Evolutionary conservation across 148 eudicot genomes (phyloP).

Genomic region (Salicornia ramosissima): DNA sequence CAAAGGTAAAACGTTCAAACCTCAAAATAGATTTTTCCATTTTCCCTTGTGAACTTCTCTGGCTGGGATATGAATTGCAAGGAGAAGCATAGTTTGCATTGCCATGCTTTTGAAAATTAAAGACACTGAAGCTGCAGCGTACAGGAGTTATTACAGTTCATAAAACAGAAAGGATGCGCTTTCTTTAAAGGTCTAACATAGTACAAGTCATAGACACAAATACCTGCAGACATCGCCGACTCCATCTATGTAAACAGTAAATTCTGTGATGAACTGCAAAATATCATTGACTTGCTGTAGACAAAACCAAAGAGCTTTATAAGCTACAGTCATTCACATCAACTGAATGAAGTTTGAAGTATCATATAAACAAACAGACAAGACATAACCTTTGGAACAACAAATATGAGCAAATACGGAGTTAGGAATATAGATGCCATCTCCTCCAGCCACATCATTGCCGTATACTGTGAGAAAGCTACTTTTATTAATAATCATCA

Average conservation of each 20-base stretch:
- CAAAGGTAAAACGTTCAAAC: conserved; percentile 25
- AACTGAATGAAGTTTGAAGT: conserved; percentile 7
- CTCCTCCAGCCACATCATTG: conserved; percentile 95
- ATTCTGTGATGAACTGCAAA: conserved; percentile 75
- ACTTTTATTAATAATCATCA: background rate
- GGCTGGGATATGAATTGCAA: conserved; percentile 38
- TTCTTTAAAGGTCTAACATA: background rate
- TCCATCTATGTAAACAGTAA: conserved; percentile 80
- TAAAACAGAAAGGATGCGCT: background rate
- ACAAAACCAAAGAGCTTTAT: conserved; percentile 9
- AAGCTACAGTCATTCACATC: conserved; percentile 2
- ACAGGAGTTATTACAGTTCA: conserved; percentile 6
- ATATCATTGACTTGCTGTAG: conserved; percentile 77
- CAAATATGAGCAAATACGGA: conserved; percentile 79
- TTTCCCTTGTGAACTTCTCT: conserved; percentile 93
- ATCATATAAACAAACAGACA: background rate
- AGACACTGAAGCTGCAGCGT: conserved; percentile 66
- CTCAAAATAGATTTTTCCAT: conserved; percentile 97
- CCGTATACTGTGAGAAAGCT: conserved; percentile 62
- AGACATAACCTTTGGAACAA: conserved; percentile 70
- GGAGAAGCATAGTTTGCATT: conserved; percentile 80
- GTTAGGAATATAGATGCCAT: conserved; percentile 95
- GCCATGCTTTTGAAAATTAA: conserved; percentile 79
- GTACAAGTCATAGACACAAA: background rate
- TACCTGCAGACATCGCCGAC: conserved; percentile 98